A percentile compares a stretch with the other conserved stretches of the same genome.
These are phyloP conservation scores for Phytophthora parvispora DNA, from an alignment of 352 stramenopile species.

Conservation along the genomic window DNA sequence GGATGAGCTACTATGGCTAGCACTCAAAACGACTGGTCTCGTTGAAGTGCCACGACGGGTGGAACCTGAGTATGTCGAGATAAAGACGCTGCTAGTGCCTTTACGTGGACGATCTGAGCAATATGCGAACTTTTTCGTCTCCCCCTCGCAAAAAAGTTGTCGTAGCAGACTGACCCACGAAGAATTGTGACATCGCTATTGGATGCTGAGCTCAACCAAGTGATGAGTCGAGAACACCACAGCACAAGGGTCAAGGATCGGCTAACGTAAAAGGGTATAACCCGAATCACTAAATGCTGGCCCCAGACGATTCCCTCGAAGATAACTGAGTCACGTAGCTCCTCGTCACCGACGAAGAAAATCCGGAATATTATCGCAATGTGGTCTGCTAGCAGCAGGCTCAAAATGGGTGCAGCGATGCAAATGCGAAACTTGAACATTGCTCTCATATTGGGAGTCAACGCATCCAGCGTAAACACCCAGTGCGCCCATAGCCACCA, in stretches of 20 bases:
- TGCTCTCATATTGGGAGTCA: slow-evolving; percentile 36
- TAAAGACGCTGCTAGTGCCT: slow-evolving; percentile 4
- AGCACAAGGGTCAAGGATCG: slow-evolving; percentile 19
- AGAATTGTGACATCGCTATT: slow-evolving; percentile 30
- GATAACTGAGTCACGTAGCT: slow-evolving; percentile 13
- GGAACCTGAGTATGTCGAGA: slow-evolving; percentile 3
- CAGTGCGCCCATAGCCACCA: slow-evolving; percentile 47
- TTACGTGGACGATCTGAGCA: slow-evolving; percentile 6
- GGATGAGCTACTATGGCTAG: not conserved
- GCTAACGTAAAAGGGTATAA: slow-evolving; percentile 26
- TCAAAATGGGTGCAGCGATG: slow-evolving; percentile 8
- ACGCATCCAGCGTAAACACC: slow-evolving; percentile 44
- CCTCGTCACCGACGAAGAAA: slow-evolving; percentile 1
- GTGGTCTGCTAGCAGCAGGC: slow-evolving; percentile 15
- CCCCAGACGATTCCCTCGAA: slow-evolving; percentile 18
- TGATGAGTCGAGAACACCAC: slow-evolving; percentile 18
- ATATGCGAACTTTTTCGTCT: slow-evolving; percentile 11
- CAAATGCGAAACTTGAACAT: slow-evolving; percentile 18
- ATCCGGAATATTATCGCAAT: slow-evolving; percentile 15
- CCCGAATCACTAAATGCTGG: slow-evolving; percentile 12
- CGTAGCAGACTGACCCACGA: slow-evolving; percentile 37
- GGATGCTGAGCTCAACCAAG: slow-evolving; percentile 13
- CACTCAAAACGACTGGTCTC: slow-evolving; percentile 8
- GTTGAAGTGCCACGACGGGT: slow-evolving; percentile 3
- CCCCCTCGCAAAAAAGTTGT: slow-evolving; percentile 34